phyloP scores from a whole-genome alignment of 495 filamentous ascomycete genomes.

The Aspergillus baeticus region DNA sequence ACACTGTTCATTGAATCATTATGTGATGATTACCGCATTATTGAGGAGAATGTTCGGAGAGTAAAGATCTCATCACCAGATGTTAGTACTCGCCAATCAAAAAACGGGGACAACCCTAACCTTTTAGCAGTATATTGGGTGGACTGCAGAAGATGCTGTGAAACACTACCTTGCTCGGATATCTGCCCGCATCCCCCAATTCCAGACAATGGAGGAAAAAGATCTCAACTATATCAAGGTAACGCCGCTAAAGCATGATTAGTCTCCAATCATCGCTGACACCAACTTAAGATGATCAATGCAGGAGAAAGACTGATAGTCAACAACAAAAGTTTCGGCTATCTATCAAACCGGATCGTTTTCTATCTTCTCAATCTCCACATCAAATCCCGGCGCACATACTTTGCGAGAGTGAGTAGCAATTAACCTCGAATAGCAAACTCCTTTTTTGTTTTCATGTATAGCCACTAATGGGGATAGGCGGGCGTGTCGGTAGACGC shows the following conservation, averaged over 20 bases:
- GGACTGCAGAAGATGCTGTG: constrained; percentile 88
- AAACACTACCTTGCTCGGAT: constrained; percentile 88
- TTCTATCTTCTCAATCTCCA: constrained; percentile 98
- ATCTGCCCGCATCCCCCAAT: constrained; percentile 86
- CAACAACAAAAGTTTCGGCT: constrained; percentile 94
- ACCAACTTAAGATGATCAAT: constrained; percentile 77
- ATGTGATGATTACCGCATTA: constrained; percentile 88
- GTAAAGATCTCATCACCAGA: constrained; percentile 99
- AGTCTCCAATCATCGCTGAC: constrained; percentile 13
- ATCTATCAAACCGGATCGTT: constrained; percentile 92
- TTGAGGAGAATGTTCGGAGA: constrained; percentile 93
- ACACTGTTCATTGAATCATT: constrained; percentile 96
- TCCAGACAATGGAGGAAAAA: constrained; percentile 92
- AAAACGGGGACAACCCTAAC: constrained; percentile 20
- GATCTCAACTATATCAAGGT: constrained; percentile 95
- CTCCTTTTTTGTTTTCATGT: constrained; percentile 1
- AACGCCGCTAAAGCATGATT: background rate
- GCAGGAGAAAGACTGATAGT: constrained; percentile 88
- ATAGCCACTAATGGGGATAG: no score
- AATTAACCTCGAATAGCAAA: background rate
- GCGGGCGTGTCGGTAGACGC: constrained; percentile 69
- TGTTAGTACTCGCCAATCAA: constrained; percentile 43
- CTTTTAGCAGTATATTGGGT: constrained; percentile 69
- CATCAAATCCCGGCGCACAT: constrained; percentile 89
- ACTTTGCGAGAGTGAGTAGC: constrained; percentile 76